Evolutionary conservation across 2,329 filamentous ascomycete genomes (phyloP), one percentile per base, ranked within the genome.

Genomic region (Eutypella sp.): DNA sequence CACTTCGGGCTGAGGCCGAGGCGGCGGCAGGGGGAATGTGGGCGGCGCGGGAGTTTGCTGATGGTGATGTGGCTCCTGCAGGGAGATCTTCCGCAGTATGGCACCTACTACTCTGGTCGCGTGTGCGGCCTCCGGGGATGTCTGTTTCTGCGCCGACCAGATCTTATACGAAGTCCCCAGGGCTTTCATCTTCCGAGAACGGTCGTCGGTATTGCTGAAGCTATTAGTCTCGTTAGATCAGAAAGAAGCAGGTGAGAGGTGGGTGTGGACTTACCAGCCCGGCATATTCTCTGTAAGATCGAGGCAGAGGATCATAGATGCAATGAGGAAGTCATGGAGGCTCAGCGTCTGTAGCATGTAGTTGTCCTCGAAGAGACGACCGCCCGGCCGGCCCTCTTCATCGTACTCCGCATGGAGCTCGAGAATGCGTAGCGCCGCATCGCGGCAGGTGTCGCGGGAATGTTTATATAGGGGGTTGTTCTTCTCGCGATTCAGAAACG

Each of bases 271-370:
- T 52, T 60, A 71, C 71, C 57, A 65, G 49, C 62, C 65, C 18
- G 67, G 60, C 23, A 55, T 51, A 16, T 66, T 67, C 49, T 72
- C 70, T 20, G 63, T 66, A 11, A 75, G 58, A 49, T 76, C 73
- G 3, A 82, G 59, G 46, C 76, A 82, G 5, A 82, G 55, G 34
- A 82, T 73, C 75, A 81, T 82, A 11, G 76, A 72, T 0, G 79
- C 79, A 16, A 82, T 69, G 22, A 82, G 61, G 48, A 80, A 82
- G 51, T 82, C 76, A 27, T 80, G 75, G 19, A 75, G 63, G 5
- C 73, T 74, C 38, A 82, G 57, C 3, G 71, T 73, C 3, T 72
- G 72, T 7, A 81, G 57, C 64, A 82, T 75, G 61, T 74, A 78
- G 36, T 72, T 67, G 41, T 81, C 73, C 33, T 72, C 67, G 45